These are phyloP conservation scores for Ambrosiella xylebori DNA, from an alignment of 2,329 filamentous ascomycete species.

Conservation along the genomic window DNA sequence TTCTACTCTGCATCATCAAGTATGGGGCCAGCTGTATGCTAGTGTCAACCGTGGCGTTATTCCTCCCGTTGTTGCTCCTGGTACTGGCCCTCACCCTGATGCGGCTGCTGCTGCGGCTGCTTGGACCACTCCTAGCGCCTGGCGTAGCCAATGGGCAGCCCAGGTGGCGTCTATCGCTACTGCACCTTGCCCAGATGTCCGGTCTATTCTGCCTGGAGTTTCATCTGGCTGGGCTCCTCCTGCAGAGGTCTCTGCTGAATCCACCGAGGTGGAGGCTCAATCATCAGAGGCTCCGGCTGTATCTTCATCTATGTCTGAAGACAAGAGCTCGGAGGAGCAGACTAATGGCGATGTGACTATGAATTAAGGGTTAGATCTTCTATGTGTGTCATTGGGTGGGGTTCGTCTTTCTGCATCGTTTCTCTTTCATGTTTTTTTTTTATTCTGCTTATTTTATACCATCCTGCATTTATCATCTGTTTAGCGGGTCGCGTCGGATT, in stretches of 20 bases:
- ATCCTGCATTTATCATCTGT: too few relatives aligned
- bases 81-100: background rate
- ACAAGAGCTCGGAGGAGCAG: background rate
- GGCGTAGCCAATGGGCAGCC: too few relatives aligned
- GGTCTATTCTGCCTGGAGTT: too few relatives aligned
- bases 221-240: too few relatives aligned
- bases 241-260: too few relatives aligned
- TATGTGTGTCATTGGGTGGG: background rate
- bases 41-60: background rate
- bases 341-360: background rate
- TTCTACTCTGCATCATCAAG: conserved; percentile 72
- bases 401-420: background rate
- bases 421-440: background rate
- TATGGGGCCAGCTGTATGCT: conserved; percentile 46
- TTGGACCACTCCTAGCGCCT: too few relatives aligned
- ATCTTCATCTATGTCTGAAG: background rate
- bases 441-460: background rate
- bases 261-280: too few relatives aligned
- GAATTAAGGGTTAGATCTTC: background rate
- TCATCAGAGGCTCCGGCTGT: background rate
- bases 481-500: background rate
- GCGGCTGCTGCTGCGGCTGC: background rate
- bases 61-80: background rate
- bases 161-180: too few relatives aligned
- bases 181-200: too few relatives aligned